Base-by-base conservation (phyloP, 768 basidiomycete genomes). In the Podaxis sp. region DNA sequence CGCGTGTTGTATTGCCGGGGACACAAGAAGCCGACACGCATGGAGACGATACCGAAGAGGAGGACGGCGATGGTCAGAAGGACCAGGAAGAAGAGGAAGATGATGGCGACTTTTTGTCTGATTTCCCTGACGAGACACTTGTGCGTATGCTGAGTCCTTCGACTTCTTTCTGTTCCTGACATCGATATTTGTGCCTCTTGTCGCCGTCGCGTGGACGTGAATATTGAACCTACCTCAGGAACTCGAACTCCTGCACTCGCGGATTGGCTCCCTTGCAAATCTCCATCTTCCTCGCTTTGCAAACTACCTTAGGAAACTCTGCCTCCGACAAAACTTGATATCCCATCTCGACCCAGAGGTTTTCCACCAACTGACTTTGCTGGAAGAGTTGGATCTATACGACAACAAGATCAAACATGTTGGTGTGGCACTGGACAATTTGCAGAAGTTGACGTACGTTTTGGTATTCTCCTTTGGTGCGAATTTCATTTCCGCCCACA, bases 371-470 rank as follows among this genome's bases (percentile, higher is more conserved):
- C 74, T 98, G 60, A 81, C 72, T 12, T 80, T 85, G 50, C 76
- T 99, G 38, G 91, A 95, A 70, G 97, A 99, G 66, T 75, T 99
- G 62, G 97, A 99, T 76, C 69, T 98, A 65, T 99, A 99, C 72
- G 97, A 99, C 74, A 99, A 99, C 78, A 89, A 93, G 73, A 73
- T 99, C 66, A 96, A 93, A 76, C 75, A 78, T 55, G 73, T 92
- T 20, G 90, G 84, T 0, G 78, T 85, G 64, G 88, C 90, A 0
- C 69, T 98, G 58, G 80, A 88, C 63, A 78, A 78, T 37, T 69
- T 87, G 48, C 72, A 74, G 4, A 80, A 81, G 36, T 78, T 94
- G 56, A 78, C 67, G 91, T 92, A 72, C 68, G 87, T 76, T 2
- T 11, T 40, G 28, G 40, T 12, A 22, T 28, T 20, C 24, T 13